Base-by-base conservation (phyloP, 768 basidiomycete genomes). In the Chalciporus pseudorubinellus region DNA sequence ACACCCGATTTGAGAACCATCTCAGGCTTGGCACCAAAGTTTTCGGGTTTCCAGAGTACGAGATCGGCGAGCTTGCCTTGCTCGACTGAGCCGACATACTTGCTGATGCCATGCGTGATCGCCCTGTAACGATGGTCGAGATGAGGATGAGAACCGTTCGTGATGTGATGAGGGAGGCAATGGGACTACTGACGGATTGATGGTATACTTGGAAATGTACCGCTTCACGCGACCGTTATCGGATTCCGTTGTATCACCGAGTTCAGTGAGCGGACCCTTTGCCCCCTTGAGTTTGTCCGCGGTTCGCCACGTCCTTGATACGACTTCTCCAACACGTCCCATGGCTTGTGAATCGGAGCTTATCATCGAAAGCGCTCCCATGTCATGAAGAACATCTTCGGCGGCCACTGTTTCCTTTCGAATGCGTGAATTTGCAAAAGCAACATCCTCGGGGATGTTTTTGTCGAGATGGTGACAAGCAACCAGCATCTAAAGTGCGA, bases 391-490 rank as follows among this genome's bases (percentile, higher is more conserved):
- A 16, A 98, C 88, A 64, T 99, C 97, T 68, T 99, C 97, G 1
- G 97, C 97, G 0, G 97, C 97, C 39, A 98, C 87, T 0, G 97
- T 99, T 73, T 98, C 95, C 0, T 84, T 92, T 31, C 97, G 83
- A 61, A 99, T 98, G 31, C 97, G 89, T 8, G 95, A 98, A 57
- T 98, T 95, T 4, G 97, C 95, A 60, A 99, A 99, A 1, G 89
- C 83, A 38, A 98, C 77, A 59, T 99, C 97, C 72, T 99, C 97
- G 1, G 88, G 81, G 58, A 95, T 92, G n/a, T 77, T 80, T 59
- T 77, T 83, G 72, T 97, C 92, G 50, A 99, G 81, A 69, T 99
- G 95, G 67, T 99, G 95, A 68, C 94, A 97, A n/a, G 98, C 94
- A 93, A 98, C 98, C 20, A 98, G 77, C 97, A 98, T 99, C 95